A percentile compares a stretch with the other conserved stretches of the same genome.
These are phyloP conservation scores for Aegilops speltoides DNA, from an alignment of 176 grass and related monocot species.

Conservation along the genomic window DNA sequence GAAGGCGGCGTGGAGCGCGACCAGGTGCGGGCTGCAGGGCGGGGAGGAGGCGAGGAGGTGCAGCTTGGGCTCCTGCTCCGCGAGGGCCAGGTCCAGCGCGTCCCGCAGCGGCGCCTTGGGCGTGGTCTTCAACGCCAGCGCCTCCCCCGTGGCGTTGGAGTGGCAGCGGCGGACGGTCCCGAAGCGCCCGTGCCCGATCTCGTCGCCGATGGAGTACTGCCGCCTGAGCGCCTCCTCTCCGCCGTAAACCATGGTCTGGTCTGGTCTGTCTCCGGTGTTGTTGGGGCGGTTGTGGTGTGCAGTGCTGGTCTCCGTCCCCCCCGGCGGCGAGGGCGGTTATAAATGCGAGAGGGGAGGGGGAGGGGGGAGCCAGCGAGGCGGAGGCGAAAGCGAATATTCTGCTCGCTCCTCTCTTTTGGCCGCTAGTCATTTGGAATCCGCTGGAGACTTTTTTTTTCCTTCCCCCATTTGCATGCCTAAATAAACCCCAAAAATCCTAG, in stretches of 20 bases:
- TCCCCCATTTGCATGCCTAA: too few species aligned
- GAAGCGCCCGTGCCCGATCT: slow-evolving; percentile 75
- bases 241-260: background rate
- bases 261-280: background rate
- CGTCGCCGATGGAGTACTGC: slow-evolving; percentile 67
- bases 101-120: slow-evolving; percentile 59
- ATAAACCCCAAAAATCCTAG: too few species aligned
- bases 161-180: slow-evolving; percentile 64
- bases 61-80: slow-evolving; percentile 63
- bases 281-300: background rate
- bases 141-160: slow-evolving; percentile 41
- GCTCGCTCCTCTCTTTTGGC: background rate
- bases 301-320: background rate
- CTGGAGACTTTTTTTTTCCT: too few species aligned
- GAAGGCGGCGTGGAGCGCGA: slow-evolving; percentile 55
- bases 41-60: slow-evolving; percentile 55
- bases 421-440: background rate
- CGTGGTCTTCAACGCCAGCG: slow-evolving; percentile 59
- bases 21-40: slow-evolving; percentile 36
- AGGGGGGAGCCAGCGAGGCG: background rate
- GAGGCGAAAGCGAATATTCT: slow-evolving; percentile 14
- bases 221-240: slow-evolving; percentile 30
- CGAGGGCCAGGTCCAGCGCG: slow-evolving; percentile 61
- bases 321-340: slow-evolving; percentile 7
- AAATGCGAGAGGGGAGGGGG: background rate